Conservation (phyloP, 768 basidiomycete species). For the Tylopilus sp. region DNA sequence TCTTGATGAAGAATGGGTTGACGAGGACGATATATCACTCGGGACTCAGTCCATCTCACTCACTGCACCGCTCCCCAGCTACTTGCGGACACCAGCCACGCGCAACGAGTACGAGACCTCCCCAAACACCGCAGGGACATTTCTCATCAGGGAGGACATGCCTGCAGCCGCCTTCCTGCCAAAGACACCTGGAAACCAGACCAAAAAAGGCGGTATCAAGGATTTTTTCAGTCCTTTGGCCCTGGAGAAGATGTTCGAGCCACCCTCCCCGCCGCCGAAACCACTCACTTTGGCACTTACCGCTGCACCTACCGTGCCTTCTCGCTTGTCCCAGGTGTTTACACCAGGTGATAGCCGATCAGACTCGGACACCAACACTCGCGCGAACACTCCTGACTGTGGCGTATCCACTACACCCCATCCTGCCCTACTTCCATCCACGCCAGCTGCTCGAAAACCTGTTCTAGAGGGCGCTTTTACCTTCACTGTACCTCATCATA, state of each 20-base stretch:
- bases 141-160: slow-evolving; percentile 70
- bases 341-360: slow-evolving; percentile 29
- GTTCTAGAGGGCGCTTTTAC: slow-evolving; percentile 66
- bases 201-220: slow-evolving; percentile 59
- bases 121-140: slow-evolving; percentile 56
- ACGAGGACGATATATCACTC: slow-evolving; percentile 40
- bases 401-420: slow-evolving; percentile 6
- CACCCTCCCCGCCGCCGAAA: slow-evolving; percentile 68
- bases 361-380: slow-evolving; percentile 18
- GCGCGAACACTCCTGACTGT: slow-evolving; percentile 11
- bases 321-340: slow-evolving; percentile 38
- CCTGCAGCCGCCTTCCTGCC: slow-evolving; percentile 53
- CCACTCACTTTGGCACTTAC: slow-evolving; percentile 19
- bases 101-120: slow-evolving; percentile 31
- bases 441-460: slow-evolving; percentile 40
- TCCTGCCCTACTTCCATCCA: slow-evolving; percentile 13
- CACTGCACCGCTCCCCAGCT: slow-evolving; percentile 51
- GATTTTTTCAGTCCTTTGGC: slow-evolving; percentile 87
- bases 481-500: slow-evolving; percentile 59
- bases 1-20: slow-evolving; percentile 89
- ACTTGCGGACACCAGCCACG: slow-evolving; percentile 40
- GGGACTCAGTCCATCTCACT: slow-evolving; percentile 58
- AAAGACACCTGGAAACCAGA: slow-evolving; percentile 58
- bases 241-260: slow-evolving; percentile 91
- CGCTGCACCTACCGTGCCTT: slow-evolving; percentile 31